phyloP scores from a whole-genome alignment of 768 basidiomycete species.

The Boletales sp. region DNA sequence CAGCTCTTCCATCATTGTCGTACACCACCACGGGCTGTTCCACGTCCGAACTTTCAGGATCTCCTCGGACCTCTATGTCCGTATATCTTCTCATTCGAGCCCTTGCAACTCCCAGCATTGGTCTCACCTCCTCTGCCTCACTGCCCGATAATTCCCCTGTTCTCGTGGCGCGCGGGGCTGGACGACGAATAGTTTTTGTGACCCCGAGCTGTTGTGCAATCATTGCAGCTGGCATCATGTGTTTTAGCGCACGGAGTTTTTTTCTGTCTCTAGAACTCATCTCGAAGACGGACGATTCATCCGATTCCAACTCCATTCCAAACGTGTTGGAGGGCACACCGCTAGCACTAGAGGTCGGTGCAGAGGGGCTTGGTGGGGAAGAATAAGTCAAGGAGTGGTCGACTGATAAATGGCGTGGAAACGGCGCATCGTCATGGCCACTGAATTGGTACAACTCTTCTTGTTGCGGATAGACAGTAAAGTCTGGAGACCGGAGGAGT shows the following conservation, averaged over 20 bases:
- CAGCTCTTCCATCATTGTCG: not conserved
- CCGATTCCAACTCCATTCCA: slow-evolving; percentile 17
- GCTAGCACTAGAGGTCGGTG: slow-evolving; percentile 17
- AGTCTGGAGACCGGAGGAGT: slow-evolving; percentile 9
- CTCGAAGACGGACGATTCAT: slow-evolving; percentile 6
- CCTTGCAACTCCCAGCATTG: slow-evolving; percentile 53
- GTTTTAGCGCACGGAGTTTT: slow-evolving; percentile 36
- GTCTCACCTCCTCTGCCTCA: slow-evolving; percentile 36
- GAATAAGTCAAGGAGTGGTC: slow-evolving; percentile 1
- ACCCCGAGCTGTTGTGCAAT: slow-evolving; percentile 32
- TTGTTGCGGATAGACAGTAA: slow-evolving; percentile 11
- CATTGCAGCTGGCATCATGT: slow-evolving; percentile 57
- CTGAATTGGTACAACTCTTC: slow-evolving; percentile 13
- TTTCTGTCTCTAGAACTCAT: slow-evolving; percentile 33
- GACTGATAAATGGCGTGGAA: slow-evolving; percentile 6
- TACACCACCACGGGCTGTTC: slow-evolving; percentile 7
- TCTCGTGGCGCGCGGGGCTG: slow-evolving; percentile 7
- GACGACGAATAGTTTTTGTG: slow-evolving; percentile 9
- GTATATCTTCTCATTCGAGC: slow-evolving; percentile 34
- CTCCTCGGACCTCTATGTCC: slow-evolving; percentile 50
- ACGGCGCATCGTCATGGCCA: not conserved
- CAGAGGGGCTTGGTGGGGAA: slow-evolving; percentile 15
- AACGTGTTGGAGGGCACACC: slow-evolving; percentile 16
- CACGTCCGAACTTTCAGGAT: slow-evolving; percentile 57
- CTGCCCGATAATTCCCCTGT: slow-evolving; percentile 19